A percentile compares a stretch with the other conserved stretches of the same genome.
Conservation (phyloP, 306 rosid genomes). For the Cucurbita argyrosperma region DNA sequence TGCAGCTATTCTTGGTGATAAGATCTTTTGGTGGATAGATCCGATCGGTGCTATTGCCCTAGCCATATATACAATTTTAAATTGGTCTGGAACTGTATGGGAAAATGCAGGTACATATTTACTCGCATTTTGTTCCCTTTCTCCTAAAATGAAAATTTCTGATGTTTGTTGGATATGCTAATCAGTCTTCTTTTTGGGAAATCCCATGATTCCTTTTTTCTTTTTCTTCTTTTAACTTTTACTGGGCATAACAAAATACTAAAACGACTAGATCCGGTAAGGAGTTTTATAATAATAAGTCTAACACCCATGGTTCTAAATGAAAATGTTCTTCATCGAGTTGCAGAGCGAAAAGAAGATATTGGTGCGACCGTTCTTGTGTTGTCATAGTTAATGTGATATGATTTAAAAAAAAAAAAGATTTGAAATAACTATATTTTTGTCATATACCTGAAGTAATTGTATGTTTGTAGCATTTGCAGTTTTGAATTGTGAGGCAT, state of each 20-base stretch:
- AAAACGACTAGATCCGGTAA: not conserved
- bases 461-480: not conserved
- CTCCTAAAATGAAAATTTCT: not conserved
- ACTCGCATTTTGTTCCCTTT: not conserved
- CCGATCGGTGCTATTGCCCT: conserved; percentile 80
- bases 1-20: conserved; percentile 82
- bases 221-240: not conserved
- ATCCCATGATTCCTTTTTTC: not conserved
- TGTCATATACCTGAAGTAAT: not conserved
- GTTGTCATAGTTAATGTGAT: not conserved
- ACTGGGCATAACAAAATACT: not conserved
- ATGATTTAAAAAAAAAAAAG: not conserved
- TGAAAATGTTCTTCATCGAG: not conserved
- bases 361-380: not conserved
- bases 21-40: conserved; percentile 85
- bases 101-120: conserved; percentile 66
- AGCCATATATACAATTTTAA: conserved; percentile 71
- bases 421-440: not conserved
- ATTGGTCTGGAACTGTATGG: conserved; percentile 84
- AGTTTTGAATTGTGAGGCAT: not conserved
- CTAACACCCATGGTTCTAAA: not conserved
- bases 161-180: not conserved
- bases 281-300: not conserved
- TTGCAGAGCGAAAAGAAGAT: not conserved
- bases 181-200: not conserved